phyloP scores from a whole-genome alignment of 768 basidiomycete species.

The Dentipellis fragilis region DNA sequence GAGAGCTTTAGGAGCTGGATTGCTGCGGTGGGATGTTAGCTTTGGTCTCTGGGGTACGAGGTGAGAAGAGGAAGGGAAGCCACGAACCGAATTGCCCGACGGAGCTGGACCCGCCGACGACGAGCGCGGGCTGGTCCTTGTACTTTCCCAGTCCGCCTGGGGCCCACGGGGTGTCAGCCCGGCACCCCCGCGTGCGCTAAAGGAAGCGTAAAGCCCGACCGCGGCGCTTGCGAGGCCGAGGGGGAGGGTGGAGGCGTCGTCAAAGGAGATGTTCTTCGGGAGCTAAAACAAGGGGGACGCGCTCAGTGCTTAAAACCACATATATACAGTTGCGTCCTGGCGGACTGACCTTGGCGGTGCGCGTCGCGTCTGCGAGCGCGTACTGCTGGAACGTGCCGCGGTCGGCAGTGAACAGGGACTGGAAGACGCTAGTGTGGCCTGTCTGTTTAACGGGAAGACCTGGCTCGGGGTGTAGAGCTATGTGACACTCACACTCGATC shows the following conservation, averaged over 20 bases:
- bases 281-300: conserved; percentile 22
- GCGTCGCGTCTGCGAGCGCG: conserved; percentile 10
- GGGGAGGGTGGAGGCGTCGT: conserved; percentile 39
- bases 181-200: conserved; percentile 23
- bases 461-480: too few relatives aligned
- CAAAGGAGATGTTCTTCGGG: conserved; percentile 35
- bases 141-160: conserved; percentile 29
- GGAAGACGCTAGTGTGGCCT: conserved; percentile 1
- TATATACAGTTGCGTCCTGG: too few relatives aligned
- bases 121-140: conserved; percentile 32
- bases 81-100: conserved; percentile 41
- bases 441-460: too few relatives aligned
- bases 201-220: conserved; percentile 35
- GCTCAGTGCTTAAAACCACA: not conserved
- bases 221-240: conserved; percentile 37
- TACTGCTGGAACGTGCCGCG: conserved; percentile 15
- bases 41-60: not conserved
- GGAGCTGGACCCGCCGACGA: conserved; percentile 38
- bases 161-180: conserved; percentile 32
- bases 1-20: conserved; percentile 12
- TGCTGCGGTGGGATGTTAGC: not conserved
- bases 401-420: not conserved
- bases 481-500: conserved; percentile 16
- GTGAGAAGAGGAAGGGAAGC: not conserved
- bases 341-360: conserved; percentile 9